phyloP scores from a whole-genome alignment of 192 early-diverging fungal genomes.

The Kappamyces sp. region DNA sequence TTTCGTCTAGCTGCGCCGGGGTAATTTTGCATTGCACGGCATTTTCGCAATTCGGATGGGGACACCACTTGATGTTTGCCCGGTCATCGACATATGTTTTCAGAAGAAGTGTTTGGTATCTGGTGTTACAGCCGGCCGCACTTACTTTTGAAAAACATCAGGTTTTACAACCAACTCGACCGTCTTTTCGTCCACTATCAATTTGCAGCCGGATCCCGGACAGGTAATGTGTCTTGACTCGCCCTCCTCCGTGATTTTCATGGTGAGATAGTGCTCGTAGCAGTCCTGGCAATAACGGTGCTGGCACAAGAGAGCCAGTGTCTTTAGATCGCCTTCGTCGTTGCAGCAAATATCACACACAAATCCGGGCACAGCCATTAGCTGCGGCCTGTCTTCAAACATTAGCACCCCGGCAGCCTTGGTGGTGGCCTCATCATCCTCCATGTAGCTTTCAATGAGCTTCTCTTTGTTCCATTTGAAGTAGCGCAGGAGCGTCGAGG shows the following conservation, averaged over 20 bases:
- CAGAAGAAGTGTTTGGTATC: conserved; percentile 71
- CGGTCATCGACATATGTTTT: conserved; percentile 91
- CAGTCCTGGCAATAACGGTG: conserved; percentile 88
- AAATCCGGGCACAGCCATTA: conserved; percentile 42
- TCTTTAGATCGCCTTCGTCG: conserved; percentile 49
- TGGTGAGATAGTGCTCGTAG: conserved; percentile 74
- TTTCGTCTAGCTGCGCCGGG: conserved; percentile 52
- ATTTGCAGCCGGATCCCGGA: conserved; percentile 64
- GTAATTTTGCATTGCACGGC: conserved; percentile 86
- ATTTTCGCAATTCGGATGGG: conserved; percentile 91
- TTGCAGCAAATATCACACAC: conserved; percentile 88
- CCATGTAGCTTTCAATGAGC: conserved; percentile 71
- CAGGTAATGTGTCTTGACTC: conserved; percentile 86
- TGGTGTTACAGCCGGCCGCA: conserved; percentile 27
- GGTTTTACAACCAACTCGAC: conserved; percentile 63
- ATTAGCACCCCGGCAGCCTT: conserved; percentile 66
- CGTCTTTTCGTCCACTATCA: conserved; percentile 78
- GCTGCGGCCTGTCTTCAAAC: conserved; percentile 35
- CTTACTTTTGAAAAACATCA: conserved; percentile 56
- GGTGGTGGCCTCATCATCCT: conserved; percentile 56
- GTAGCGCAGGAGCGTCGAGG: conserved; percentile 68
- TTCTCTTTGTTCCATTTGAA: conserved; percentile 85
- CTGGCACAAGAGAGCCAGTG: conserved; percentile 73
- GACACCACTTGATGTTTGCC: conserved; percentile 82
- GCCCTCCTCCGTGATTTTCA: conserved; percentile 85